A percentile compares a stretch with the other conserved stretches of the same genome.
Evolutionary conservation across 176 grass and related monocot genomes (phyloP).

Genomic region (Zea luxurians): DNA sequence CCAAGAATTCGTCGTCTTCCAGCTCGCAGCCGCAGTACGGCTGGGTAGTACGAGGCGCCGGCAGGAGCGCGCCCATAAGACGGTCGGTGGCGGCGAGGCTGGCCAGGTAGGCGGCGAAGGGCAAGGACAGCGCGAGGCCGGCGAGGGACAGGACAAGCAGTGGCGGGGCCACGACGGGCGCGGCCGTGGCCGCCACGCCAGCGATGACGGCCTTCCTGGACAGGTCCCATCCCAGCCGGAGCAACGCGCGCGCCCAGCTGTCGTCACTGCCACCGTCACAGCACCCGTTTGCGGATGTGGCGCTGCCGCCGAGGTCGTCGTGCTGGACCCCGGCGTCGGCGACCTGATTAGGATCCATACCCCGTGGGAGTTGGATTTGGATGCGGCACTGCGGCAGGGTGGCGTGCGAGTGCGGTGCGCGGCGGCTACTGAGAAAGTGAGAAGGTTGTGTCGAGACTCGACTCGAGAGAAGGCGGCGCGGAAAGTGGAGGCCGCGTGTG

Average conservation of each 20-base stretch:
- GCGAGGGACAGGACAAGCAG: conserved; percentile 24
- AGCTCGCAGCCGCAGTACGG: background rate
- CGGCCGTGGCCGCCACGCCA: conserved; percentile 1
- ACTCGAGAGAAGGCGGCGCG: background rate
- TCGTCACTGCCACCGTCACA: background rate
- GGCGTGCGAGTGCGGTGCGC: background rate
- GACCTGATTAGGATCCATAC: conserved; percentile 26
- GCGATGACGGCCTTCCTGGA: conserved; percentile 35
- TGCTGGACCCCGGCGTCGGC: background rate
- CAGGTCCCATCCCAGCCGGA: conserved; percentile 36
- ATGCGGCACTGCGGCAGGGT: background rate
- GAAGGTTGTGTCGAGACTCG: background rate
- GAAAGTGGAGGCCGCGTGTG: conserved; percentile 9
- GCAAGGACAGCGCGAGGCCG: conserved; percentile 24
- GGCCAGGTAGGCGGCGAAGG: conserved; percentile 26
- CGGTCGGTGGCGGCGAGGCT: conserved; percentile 17
- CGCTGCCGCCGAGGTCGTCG: background rate
- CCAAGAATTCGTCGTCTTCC: background rate
- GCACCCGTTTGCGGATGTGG: background rate
- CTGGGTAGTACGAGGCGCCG: background rate
- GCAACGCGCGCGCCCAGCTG: conserved; percentile 14
- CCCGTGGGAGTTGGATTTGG: background rate
- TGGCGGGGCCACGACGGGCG: conserved; percentile 11
- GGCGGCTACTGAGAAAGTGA: background rate
- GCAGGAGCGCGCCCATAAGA: conserved; percentile 19